Conservation (phyloP, 2,329 filamentous ascomycete genomes). For the Trichoderma sp. region DNA sequence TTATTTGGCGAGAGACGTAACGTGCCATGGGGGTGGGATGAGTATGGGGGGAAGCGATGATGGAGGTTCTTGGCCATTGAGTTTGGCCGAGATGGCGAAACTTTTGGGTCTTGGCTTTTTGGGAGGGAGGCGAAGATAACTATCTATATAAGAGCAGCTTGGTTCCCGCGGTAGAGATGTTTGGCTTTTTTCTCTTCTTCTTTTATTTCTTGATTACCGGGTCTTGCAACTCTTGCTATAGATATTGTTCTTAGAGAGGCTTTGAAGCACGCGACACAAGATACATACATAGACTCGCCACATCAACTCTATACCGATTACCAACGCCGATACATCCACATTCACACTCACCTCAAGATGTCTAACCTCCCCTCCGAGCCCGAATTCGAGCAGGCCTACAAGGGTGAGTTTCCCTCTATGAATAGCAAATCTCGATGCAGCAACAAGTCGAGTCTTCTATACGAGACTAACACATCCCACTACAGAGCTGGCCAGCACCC, state of each 20-base stretch:
- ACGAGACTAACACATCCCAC: neutral
- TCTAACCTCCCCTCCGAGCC: slow-evolving; percentile 84
- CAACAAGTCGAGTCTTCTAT: neutral
- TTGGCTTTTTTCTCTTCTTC: neutral
- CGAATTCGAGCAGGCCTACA: slow-evolving; percentile 98
- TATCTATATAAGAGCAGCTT: neutral
- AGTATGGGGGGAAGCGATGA: neutral
- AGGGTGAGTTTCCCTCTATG: slow-evolving; percentile 57
- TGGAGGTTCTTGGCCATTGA: neutral
- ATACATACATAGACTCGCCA: neutral
- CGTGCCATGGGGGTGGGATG: neutral
- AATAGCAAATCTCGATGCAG: neutral
- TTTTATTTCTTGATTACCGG: neutral
- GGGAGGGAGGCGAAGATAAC: neutral
- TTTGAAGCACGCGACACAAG: neutral
- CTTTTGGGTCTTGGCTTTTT: neutral
- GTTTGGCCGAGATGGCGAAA: neutral
- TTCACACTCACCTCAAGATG: slow-evolving; percentile 55
- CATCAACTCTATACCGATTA: neutral
- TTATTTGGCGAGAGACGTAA: neutral
- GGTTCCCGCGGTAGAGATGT: neutral
- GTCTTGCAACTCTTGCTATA: neutral
- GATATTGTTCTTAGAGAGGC: neutral
- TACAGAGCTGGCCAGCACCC: slow-evolving; percentile 86
- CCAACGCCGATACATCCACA: neutral